Evolutionary conservation across 1,139 yeast genomes (phyloP).

Genomic region (Yamadazyma buinensis): DNA sequence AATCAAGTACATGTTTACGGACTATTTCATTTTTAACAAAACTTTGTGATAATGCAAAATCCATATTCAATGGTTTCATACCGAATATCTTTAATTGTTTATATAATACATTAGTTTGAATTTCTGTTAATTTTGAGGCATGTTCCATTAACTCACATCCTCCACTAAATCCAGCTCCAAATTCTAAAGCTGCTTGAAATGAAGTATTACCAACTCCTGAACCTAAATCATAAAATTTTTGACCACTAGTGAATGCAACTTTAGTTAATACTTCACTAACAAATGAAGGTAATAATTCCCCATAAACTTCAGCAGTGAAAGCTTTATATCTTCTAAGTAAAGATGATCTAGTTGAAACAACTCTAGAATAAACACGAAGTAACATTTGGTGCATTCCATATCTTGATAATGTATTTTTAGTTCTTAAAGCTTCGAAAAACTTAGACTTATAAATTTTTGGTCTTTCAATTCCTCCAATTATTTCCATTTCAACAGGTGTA

Average conservation of each 20-base stretch:
- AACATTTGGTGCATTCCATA: slow-evolving; percentile 64
- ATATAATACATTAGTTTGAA: slow-evolving; percentile 56
- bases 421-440: slow-evolving; percentile 29
- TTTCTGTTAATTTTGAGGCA: slow-evolving; percentile 65
- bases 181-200: slow-evolving; percentile 83
- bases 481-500: slow-evolving; percentile 1
- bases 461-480: not conserved
- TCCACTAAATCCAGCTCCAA: slow-evolving; percentile 70
- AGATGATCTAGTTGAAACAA: slow-evolving; percentile 71
- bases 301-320: slow-evolving; percentile 87
- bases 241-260: slow-evolving; percentile 51
- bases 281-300: slow-evolving; percentile 81
- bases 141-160: slow-evolving; percentile 90
- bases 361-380: slow-evolving; percentile 68
- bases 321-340: slow-evolving; percentile 73
- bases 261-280: slow-evolving; percentile 65
- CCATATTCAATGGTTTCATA: slow-evolving; percentile 49
- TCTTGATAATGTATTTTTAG: slow-evolving; percentile 46
- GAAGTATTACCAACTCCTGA: slow-evolving; percentile 94
- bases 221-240: slow-evolving; percentile 78
- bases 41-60: slow-evolving; percentile 63
- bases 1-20: slow-evolving; percentile 47
- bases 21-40: slow-evolving; percentile 66
- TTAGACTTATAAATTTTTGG: slow-evolving; percentile 15
- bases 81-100: slow-evolving; percentile 65